Evolutionary conservation across 75 land plant genomes (phyloP).

Genomic region (Pinus taeda): DNA sequence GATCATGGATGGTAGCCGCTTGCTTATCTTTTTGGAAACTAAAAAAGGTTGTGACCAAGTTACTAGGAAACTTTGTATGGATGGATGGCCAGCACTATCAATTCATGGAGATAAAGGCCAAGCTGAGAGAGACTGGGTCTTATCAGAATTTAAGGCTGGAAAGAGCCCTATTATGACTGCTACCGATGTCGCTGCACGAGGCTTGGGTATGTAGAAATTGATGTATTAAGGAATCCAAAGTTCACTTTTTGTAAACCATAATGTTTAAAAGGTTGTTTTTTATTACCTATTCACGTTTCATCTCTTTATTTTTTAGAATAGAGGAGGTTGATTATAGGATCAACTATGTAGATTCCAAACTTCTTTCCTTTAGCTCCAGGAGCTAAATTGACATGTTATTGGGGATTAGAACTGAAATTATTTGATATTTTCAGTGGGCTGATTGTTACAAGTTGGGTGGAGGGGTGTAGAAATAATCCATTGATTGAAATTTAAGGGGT

Average conservation of each 20-base stretch:
- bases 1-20: constrained; percentile 94
- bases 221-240: constrained; percentile 1
- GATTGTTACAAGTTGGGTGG: not conserved
- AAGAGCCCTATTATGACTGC: constrained; percentile 99
- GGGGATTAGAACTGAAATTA: not conserved
- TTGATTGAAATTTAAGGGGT: constrained; percentile 5
- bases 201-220: constrained; percentile 68
- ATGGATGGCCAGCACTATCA: constrained; percentile 99
- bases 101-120: constrained; percentile 99
- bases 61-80: constrained; percentile 94
- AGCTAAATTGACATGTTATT: not conserved
- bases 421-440: constrained; percentile 1
- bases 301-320: not conserved
- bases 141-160: constrained; percentile 94
- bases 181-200: constrained; percentile 99
- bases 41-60: constrained; percentile 97
- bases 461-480: not conserved
- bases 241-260: not conserved
- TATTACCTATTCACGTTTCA: not conserved
- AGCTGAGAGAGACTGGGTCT: constrained; percentile 98
- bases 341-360: not conserved
- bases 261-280: not conserved
- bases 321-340: not conserved
- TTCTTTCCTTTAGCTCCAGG: not conserved
- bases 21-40: constrained; percentile 96